Base-by-base conservation (phyloP, 129 eudicot genomes). In the Escallonia herrerae region DNA sequence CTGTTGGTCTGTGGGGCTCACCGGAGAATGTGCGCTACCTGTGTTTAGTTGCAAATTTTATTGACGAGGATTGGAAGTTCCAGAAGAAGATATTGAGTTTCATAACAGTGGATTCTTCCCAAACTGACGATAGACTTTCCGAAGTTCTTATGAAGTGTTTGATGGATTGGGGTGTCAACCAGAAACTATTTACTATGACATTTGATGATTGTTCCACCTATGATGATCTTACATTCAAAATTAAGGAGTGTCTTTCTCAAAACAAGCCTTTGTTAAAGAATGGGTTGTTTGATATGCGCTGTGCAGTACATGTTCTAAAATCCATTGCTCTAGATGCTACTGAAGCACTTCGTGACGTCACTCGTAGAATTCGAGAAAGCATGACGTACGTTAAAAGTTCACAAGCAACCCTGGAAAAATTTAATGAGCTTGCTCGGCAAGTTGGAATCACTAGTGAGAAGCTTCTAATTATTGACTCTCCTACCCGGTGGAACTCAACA, bases 121-220 rank as follows among this genome's bases (percentile, higher is more conserved):
- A 86, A 70, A 93, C 87, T 2, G 90, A 89, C 63, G 96, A 88
- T 72, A 52, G 72, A 9, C 74, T 83, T 65, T 89, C 99, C 5
- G 99, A 88, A 50, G 81, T 82, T 46, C 63, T 93, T 58, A 84
- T 86, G 41, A 93, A 88, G 62, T 79, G 87, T 76, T 71, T 81
- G 64, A 83, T 80, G 82, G 95, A 86, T 72, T 91, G 98, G 98
- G 90, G 80, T 15, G 70, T 88, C 47, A 96, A 88, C 33, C 80
- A 76, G 4, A 89, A 80, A 69, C 14, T 91, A 60, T 91, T 88
- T 75, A 83, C 96, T 11, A 76, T 93, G 90, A 88, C 99, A 15
- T 82, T 93, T 14, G 93, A 90, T 65, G 89, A 88, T 60, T 86
- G 80, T 62, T 79, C 77, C 40, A 62, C 78, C 53, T 59, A 74